Conservation (phyloP, 106 monocot species). For the Apostasia ramifera region DNA sequence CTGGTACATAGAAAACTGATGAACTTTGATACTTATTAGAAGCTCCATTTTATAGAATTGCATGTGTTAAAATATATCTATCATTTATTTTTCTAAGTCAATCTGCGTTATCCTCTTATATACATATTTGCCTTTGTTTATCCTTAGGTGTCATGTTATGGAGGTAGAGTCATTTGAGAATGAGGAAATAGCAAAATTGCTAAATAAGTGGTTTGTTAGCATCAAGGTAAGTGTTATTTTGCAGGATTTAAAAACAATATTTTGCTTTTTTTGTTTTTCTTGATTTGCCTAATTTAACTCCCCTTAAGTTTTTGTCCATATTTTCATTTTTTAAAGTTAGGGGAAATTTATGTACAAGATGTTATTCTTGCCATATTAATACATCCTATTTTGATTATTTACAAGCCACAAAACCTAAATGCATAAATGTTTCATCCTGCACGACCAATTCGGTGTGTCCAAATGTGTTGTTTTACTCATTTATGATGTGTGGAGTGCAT, state of each 20-base stretch:
- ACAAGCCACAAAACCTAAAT: too few species aligned
- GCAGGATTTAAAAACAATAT: neutral
- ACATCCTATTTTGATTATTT: too few species aligned
- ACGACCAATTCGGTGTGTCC: too few species aligned
- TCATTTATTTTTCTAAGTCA: neutral
- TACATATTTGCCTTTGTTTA: neutral
- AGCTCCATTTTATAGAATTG: too few species aligned
- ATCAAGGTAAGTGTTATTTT: constrained; percentile 54
- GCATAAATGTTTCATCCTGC: too few species aligned
- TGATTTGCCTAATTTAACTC: too few species aligned
- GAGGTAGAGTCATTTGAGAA: constrained; percentile 97
- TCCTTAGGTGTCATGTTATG: constrained; percentile 93
- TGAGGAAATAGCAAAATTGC: constrained; percentile 70
- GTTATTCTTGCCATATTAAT: too few species aligned
- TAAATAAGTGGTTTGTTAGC: constrained; percentile 96
- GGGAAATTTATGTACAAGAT: neutral
- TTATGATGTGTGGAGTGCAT: too few species aligned
- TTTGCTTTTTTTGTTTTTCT: neutral
- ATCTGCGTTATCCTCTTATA: neutral
- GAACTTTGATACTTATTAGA: neutral
- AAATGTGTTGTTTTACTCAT: too few species aligned
- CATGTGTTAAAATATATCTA: neutral
- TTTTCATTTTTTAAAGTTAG: too few species aligned
- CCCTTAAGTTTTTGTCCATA: too few species aligned
- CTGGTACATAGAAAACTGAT: neutral